These are phyloP conservation scores for Diaporthe amygdali DNA, from an alignment of 2,329 filamentous ascomycete species.

Conservation along the genomic window DNA sequence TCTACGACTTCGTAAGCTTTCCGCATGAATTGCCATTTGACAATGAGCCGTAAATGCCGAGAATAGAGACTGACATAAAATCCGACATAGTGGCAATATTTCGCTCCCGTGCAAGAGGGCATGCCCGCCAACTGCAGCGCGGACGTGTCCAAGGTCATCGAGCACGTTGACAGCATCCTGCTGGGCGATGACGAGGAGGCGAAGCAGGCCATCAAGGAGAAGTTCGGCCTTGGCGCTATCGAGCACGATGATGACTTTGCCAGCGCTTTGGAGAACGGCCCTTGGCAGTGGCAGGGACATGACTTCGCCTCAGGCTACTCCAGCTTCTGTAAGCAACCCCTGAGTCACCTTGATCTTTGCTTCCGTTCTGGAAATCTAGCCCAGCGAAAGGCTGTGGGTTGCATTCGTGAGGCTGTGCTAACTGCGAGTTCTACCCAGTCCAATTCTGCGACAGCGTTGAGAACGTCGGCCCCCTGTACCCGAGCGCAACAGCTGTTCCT, in stretches of 20 bases:
- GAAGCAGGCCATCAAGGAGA: slow-evolving; percentile 51
- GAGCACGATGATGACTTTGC: slow-evolving; percentile 52
- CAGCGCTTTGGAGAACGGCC: slow-evolving; percentile 58
- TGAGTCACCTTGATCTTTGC: no score
- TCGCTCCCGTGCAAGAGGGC: slow-evolving; percentile 56
- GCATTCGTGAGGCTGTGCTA: slow-evolving; percentile 35
- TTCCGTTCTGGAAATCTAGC: not conserved
- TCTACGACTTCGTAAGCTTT: slow-evolving; percentile 47
- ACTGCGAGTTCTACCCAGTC: slow-evolving; percentile 39
- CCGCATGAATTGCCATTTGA: not conserved
- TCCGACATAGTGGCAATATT: slow-evolving; percentile 55
- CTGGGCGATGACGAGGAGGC: slow-evolving; percentile 42
- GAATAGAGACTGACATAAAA: not conserved
- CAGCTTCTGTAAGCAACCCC: slow-evolving; percentile 37
- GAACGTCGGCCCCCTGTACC: slow-evolving; percentile 48
- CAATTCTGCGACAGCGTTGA: slow-evolving; percentile 55
- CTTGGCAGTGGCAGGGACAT: slow-evolving; percentile 63
- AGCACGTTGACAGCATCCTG: slow-evolving; percentile 55
- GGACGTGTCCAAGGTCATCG: slow-evolving; percentile 56
- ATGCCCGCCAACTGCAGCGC: slow-evolving; percentile 62
- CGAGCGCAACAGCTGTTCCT: slow-evolving; percentile 49
- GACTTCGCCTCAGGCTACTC: slow-evolving; percentile 51
- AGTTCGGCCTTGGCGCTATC: slow-evolving; percentile 53
- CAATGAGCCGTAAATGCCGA: not conserved
- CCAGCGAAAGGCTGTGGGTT: slow-evolving; percentile 38